These are phyloP conservation scores for Starmerella scarabaei DNA, from an alignment of 805 yeast genomes.

Conservation along the genomic window DNA sequence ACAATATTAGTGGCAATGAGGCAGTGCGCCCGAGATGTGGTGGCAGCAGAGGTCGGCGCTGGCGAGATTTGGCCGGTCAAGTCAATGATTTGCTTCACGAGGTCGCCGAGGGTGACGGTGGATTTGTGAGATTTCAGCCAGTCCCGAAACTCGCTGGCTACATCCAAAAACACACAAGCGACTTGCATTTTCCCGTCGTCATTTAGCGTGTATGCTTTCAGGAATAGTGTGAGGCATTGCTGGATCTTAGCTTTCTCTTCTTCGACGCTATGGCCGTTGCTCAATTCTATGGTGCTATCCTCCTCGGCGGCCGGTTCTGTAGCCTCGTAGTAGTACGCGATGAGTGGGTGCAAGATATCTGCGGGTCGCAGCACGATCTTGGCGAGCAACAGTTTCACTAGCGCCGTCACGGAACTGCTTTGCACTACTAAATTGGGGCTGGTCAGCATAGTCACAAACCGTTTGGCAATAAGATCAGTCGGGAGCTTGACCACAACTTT, in stretches of 20 bases:
- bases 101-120: slow-evolving; percentile 26
- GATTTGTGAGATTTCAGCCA: slow-evolving; percentile 26
- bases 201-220: slow-evolving; percentile 18
- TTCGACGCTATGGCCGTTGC: neutral
- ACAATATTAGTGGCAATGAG: slow-evolving; percentile 7
- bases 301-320: slow-evolving; percentile 29
- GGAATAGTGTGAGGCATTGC: slow-evolving; percentile 35
- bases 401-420: slow-evolving; percentile 71
- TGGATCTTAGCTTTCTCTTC: slow-evolving; percentile 18
- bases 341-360: slow-evolving; percentile 45
- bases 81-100: slow-evolving; percentile 53
- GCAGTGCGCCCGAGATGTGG: slow-evolving; percentile 8
- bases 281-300: slow-evolving; percentile 40
- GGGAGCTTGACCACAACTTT: neutral
- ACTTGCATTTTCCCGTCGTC: slow-evolving; percentile 39
- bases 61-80: slow-evolving; percentile 63
- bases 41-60: neutral
- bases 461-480: neutral
- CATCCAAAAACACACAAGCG: slow-evolving; percentile 13
- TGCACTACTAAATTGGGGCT: slow-evolving; percentile 50
- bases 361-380: slow-evolving; percentile 45
- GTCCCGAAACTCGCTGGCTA: slow-evolving; percentile 16
- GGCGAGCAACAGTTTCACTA: slow-evolving; percentile 68
- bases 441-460: slow-evolving; percentile 18
- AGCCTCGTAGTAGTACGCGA: slow-evolving; percentile 67